A percentile compares a stretch with the other conserved stretches of the same genome.
Conservation (phyloP, 495 filamentous ascomycete genomes). For the Bombardia bombarda region DNA sequence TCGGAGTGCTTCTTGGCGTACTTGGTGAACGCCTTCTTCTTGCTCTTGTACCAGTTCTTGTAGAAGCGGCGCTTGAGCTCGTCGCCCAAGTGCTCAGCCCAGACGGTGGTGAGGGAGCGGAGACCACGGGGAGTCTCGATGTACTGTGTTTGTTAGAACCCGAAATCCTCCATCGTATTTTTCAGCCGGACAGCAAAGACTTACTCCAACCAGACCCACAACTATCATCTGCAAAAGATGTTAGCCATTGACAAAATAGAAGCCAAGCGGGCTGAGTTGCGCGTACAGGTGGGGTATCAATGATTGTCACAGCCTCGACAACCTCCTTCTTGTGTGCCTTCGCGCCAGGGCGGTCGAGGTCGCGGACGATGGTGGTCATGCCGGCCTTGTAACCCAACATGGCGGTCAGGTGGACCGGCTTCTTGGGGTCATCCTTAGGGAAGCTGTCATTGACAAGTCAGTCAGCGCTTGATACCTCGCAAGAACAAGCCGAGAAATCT, state of each 20-base stretch:
- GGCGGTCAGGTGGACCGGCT: slow-evolving; percentile 97
- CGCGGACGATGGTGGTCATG: slow-evolving; percentile 99
- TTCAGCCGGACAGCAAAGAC: slow-evolving; percentile 26
- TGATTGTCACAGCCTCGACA: slow-evolving; percentile 97
- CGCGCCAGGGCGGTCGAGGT: slow-evolving; percentile 97
- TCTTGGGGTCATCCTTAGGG: slow-evolving; percentile 99
- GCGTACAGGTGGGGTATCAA: slow-evolving; percentile 99
- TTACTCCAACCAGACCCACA: slow-evolving; percentile 89
- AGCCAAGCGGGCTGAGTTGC: slow-evolving; percentile 58
- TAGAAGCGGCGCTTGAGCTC: slow-evolving; percentile 99
- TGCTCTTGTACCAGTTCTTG: slow-evolving; percentile 99
- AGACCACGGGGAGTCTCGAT: slow-evolving; percentile 99
- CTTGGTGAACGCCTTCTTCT: slow-evolving; percentile 99
- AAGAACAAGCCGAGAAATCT: background rate
- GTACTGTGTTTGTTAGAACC: slow-evolving; percentile 47
- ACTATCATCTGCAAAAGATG: slow-evolving; percentile 80
- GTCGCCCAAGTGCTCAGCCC: slow-evolving; percentile 98
- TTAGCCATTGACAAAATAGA: slow-evolving; percentile 50
- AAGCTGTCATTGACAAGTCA: slow-evolving; percentile 53
- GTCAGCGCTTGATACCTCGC: slow-evolving; percentile 12
- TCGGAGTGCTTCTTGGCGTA: slow-evolving; percentile 99
- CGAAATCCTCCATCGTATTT: slow-evolving; percentile 5
- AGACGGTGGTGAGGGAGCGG: slow-evolving; percentile 97
- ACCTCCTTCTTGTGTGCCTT: slow-evolving; percentile 99
- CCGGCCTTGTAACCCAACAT: slow-evolving; percentile 99